A percentile compares a stretch with the other conserved stretches of the same genome.
These are phyloP conservation scores for Penicillium hordei DNA, from an alignment of 2,329 filamentous ascomycete genomes.

Conservation along the genomic window DNA sequence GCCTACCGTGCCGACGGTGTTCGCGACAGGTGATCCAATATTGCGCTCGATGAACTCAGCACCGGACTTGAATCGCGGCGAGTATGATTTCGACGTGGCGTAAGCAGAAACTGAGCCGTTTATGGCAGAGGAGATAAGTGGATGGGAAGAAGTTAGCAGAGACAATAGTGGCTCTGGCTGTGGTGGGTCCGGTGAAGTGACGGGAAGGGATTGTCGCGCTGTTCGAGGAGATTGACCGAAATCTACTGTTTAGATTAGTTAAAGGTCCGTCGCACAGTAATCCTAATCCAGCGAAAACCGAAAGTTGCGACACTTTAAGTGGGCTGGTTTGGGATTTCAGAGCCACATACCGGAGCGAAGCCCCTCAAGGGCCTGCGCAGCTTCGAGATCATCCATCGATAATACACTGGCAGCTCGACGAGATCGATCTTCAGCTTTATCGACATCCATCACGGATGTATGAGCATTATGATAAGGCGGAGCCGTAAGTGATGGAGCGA, in stretches of 20 bases:
- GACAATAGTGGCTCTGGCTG: conserved; percentile 79
- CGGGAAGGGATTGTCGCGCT: conserved; percentile 37
- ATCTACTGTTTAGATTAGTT: conserved; percentile 47
- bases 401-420: conserved; percentile 48
- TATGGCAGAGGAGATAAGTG: conserved; percentile 79
- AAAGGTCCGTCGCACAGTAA: background rate
- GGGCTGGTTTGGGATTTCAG: background rate
- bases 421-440: conserved; percentile 38
- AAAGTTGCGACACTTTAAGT: background rate
- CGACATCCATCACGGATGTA: conserved; percentile 38
- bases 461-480: conserved; percentile 28
- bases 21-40: conserved; percentile 76
- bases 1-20: conserved; percentile 79
- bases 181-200: conserved; percentile 39
- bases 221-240: conserved; percentile 64
- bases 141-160: conserved; percentile 83
- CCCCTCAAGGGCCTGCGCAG: conserved; percentile 73
- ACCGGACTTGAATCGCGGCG: conserved; percentile 81
- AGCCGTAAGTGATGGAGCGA: conserved; percentile 3
- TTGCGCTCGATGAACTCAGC: conserved; percentile 90
- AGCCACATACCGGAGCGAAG: conserved; percentile 64
- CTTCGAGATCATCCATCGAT: conserved; percentile 54
- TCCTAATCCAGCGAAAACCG: background rate
- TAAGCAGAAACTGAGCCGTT: conserved; percentile 83
- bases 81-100: conserved; percentile 83